Conservation (phyloP, 1,139 yeast species). For the Candida albicans region DNA sequence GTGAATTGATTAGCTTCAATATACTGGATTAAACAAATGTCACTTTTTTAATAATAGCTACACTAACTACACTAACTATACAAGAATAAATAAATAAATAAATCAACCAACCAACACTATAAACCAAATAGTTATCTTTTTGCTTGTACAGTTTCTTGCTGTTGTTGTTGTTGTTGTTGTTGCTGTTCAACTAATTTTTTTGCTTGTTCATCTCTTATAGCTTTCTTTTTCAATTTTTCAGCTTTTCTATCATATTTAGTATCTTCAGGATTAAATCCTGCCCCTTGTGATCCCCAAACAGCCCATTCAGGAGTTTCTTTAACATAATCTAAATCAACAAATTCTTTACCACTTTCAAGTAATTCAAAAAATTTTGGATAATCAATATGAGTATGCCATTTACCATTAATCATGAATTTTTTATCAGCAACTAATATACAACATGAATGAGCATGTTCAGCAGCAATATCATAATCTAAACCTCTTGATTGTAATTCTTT, state of each 20-base stretch:
- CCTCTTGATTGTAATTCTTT: slow-evolving; percentile 63
- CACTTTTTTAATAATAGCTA: too few species aligned
- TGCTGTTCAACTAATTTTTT: slow-evolving; percentile 2
- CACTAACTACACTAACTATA: too few species aligned
- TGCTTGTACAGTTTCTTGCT: too few species aligned
- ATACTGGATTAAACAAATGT: too few species aligned
- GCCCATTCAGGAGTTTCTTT: slow-evolving; percentile 91
- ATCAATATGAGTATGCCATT: slow-evolving; percentile 90
- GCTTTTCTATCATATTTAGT: slow-evolving; percentile 67
- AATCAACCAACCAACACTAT: too few species aligned
- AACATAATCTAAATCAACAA: slow-evolving; percentile 78
- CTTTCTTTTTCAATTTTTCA: slow-evolving; percentile 52
- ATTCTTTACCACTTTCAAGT: slow-evolving; percentile 60
- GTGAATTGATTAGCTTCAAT: too few species aligned
- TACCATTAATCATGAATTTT: slow-evolving; percentile 65
- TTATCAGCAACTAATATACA: slow-evolving; percentile 82
- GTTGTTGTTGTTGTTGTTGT: too few species aligned
- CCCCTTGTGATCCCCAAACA: slow-evolving; percentile 77
- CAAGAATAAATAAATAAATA: too few species aligned
- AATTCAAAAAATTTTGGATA: slow-evolving; percentile 75
- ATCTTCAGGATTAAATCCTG: slow-evolving; percentile 90
- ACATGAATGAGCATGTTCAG: slow-evolving; percentile 95
- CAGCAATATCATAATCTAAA: slow-evolving; percentile 76
- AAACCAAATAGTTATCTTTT: too few species aligned
- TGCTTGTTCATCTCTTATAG: slow-evolving; percentile 35